These are phyloP conservation scores for Pelargonium nanum DNA, from an alignment of 345 rosid genomes.

Conservation along the genomic window DNA sequence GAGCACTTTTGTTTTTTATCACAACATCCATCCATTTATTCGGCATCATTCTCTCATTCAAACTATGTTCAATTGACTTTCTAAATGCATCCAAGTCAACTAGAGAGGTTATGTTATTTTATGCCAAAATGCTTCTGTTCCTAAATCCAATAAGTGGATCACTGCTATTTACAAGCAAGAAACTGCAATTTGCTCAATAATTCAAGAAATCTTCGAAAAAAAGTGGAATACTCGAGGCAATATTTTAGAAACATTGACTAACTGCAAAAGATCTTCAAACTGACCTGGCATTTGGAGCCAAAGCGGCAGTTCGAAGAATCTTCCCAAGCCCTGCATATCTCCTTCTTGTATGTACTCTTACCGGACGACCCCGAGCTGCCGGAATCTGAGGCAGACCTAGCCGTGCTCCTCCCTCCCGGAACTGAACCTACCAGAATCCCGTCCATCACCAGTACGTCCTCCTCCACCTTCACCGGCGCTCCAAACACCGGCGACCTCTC, in stretches of 20 bases:
- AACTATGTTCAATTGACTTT: not conserved
- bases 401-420: conserved; percentile 8
- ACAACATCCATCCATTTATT: not conserved
- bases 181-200: not conserved
- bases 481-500: not conserved
- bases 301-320: conserved; percentile 18
- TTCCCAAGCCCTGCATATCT: conserved; percentile 21
- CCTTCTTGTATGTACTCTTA: conserved; percentile 8
- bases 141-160: not conserved
- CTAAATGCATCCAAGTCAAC: not conserved
- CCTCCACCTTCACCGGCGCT: conserved; percentile 8
- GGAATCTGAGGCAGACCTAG: conserved; percentile 1
- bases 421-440: conserved; percentile 12
- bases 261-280: not conserved
- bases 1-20: not conserved
- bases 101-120: not conserved
- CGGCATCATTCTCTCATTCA: not conserved
- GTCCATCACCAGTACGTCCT: conserved; percentile 24
- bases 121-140: not conserved
- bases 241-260: no score
- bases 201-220: not conserved
- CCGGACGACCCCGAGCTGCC: not conserved
- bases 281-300: conserved; percentile 12
- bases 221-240: no score
- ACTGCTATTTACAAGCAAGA: not conserved